A percentile compares a stretch with the other conserved stretches of the same genome.
Evolutionary conservation across 2,329 filamentous ascomycete species (phyloP).

Genomic region (Lecanicillium sp.): DNA sequence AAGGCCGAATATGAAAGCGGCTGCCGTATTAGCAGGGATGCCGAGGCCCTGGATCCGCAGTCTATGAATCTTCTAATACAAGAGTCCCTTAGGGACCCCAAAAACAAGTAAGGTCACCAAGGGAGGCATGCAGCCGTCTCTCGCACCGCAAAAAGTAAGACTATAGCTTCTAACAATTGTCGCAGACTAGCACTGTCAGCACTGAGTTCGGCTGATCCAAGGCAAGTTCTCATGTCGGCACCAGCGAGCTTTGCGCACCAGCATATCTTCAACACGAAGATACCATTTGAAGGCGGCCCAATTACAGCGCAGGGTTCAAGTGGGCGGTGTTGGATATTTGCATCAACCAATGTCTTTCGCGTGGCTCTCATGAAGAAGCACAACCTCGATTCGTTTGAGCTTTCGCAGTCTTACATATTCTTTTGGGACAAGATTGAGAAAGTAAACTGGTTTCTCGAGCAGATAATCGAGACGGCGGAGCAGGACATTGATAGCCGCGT

Average conservation of each 20-base stretch:
- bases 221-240: slow-evolving; percentile 56
- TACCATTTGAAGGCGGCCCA: slow-evolving; percentile 72
- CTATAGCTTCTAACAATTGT: background rate
- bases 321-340: slow-evolving; percentile 88
- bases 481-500: slow-evolving; percentile 66
- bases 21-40: slow-evolving; percentile 15
- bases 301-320: slow-evolving; percentile 79
- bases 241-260: slow-evolving; percentile 58
- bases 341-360: slow-evolving; percentile 83
- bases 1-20: slow-evolving; percentile 1
- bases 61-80: background rate
- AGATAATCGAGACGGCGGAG: slow-evolving; percentile 65
- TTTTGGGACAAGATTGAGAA: slow-evolving; percentile 96
- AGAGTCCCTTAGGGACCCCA: slow-evolving; percentile 48
- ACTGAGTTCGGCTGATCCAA: slow-evolving; percentile 59
- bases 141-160: slow-evolving; percentile 3
- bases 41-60: slow-evolving; percentile 31
- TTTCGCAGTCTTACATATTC: slow-evolving; percentile 84
- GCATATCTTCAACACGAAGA: slow-evolving; percentile 76
- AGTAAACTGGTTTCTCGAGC: slow-evolving; percentile 81
- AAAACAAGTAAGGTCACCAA: slow-evolving; percentile 45
- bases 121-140: too few species aligned
- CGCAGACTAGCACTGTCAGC: slow-evolving; percentile 66
- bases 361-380: slow-evolving; percentile 83
- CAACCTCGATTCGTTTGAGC: slow-evolving; percentile 68